Evolutionary conservation across 176 grass and related monocot species (phyloP).

Genomic region (Alloteropsis semialata): DNA sequence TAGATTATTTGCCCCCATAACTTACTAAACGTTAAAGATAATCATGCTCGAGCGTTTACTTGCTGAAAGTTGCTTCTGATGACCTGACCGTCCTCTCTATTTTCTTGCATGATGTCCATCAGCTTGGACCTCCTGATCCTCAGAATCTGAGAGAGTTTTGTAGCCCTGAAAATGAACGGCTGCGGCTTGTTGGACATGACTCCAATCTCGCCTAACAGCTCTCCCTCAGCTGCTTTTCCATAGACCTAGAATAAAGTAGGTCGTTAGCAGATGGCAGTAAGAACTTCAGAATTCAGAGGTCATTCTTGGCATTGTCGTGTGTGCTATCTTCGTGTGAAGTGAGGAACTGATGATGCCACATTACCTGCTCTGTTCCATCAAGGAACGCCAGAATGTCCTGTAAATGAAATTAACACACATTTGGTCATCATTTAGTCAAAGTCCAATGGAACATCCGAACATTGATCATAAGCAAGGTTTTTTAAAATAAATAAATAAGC

Average conservation of each 20-base stretch:
- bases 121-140: conserved; percentile 61
- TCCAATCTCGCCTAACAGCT: conserved; percentile 72
- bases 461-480: not conserved
- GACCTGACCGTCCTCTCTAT: conserved; percentile 51
- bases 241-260: conserved; percentile 54
- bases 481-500: no score
- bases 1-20: not conserved
- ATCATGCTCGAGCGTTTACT: conserved; percentile 13
- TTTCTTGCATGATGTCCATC: conserved; percentile 66
- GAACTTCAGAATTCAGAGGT: not conserved
- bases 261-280: not conserved
- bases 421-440: not conserved
- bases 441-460: not conserved
- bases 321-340: not conserved
- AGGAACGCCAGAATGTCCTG: conserved; percentile 51
- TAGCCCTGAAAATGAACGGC: conserved; percentile 62
- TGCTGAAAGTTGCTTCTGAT: conserved; percentile 63
- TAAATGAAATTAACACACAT: not conserved
- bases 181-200: conserved; percentile 63
- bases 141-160: conserved; percentile 68
- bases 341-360: not conserved
- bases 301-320: not conserved
- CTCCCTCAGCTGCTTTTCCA: conserved; percentile 47
- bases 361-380: conserved; percentile 53
- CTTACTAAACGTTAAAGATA: no score